Conservation (phyloP, 306 rosid species). For the Hippophae tibetana region DNA sequence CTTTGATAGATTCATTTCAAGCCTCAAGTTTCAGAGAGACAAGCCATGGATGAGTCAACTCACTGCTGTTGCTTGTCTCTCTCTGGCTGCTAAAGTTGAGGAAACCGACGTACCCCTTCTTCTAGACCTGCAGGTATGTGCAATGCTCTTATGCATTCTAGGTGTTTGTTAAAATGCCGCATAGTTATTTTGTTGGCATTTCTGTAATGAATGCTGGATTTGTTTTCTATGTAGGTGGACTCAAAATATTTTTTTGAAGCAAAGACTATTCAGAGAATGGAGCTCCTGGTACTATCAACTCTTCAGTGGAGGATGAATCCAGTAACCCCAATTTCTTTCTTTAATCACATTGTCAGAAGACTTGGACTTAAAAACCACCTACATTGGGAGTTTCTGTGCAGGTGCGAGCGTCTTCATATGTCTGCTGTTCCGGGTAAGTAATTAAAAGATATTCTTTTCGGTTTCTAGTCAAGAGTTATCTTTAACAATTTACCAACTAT, state of each 20-base stretch:
- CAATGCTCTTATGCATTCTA: constrained; percentile 14
- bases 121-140: constrained; percentile 63
- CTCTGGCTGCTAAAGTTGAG: constrained; percentile 85
- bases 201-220: not conserved
- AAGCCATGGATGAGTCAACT: constrained; percentile 90
- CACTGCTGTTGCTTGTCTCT: constrained; percentile 65
- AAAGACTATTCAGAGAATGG: too few species aligned
- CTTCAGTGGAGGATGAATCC: too few species aligned
- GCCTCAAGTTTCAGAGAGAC: constrained; percentile 44
- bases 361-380: too few species aligned
- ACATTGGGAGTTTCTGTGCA: too few species aligned
- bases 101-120: constrained; percentile 79
- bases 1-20: constrained; percentile 71
- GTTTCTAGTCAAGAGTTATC: not conserved
- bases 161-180: constrained; percentile 41
- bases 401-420: too few species aligned
- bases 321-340: too few species aligned
- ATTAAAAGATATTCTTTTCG: not conserved
- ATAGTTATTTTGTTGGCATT: constrained; percentile 5
- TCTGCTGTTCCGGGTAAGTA: constrained; percentile 32
- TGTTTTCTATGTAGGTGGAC: too few species aligned
- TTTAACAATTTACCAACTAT: not conserved
- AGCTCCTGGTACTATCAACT: too few species aligned
- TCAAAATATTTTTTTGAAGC: too few species aligned
- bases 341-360: too few species aligned